Base-by-base conservation (phyloP, 306 rosid species). In the Cicer bijugum region DNA sequence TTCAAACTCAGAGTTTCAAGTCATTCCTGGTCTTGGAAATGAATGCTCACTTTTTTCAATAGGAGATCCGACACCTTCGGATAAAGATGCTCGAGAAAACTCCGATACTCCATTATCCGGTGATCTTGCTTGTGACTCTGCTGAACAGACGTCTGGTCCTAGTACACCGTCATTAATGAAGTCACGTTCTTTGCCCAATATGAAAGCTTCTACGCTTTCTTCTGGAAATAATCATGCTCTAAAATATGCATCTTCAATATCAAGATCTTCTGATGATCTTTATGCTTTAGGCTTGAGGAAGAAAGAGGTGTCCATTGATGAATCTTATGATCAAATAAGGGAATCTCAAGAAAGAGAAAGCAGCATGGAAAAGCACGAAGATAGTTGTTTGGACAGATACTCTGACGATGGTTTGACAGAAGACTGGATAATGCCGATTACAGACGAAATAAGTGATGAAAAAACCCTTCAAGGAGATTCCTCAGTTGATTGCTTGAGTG, bases 221-320 rank as follows among this genome's bases (percentile, higher is more conserved):
- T 59, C 79, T 16, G 81, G 42, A 65, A 85, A 28, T 58, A 20
- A 15, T 12, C 42, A 10, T 66, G 79, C 82, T 70, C 47, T 37
- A 40, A 78, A 79, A 61, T 50, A 7, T 52, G 43, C 72, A 20
- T 70, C 78, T 44, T 77, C 79, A 46, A 77, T 40, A 59, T 88
- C 96, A 46, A 94, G 90, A 72, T 94, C 99, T 76, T 88, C 67
- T 0, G 87, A 86, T 57, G 90, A 91, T 81, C 86, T 91, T 33
- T 82, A 67, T 46, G 80, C 73, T 72, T 82, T 83, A 75, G 72
- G 76, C 79, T 61, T 81, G 82, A 75, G 73, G 79, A 59, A 42
- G 63, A 82, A 75, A 75, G 96, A 78, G 61, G 55, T 8, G 46
- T 72, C 75, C 65, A 40, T 68, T 70, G 44, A 76, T 45, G 88